Percentiles rank a stretch among this genome's conserved stretches.
Conservation (phyloP, 176 grass and related monocot genomes). For the Aegilops bicornis region DNA sequence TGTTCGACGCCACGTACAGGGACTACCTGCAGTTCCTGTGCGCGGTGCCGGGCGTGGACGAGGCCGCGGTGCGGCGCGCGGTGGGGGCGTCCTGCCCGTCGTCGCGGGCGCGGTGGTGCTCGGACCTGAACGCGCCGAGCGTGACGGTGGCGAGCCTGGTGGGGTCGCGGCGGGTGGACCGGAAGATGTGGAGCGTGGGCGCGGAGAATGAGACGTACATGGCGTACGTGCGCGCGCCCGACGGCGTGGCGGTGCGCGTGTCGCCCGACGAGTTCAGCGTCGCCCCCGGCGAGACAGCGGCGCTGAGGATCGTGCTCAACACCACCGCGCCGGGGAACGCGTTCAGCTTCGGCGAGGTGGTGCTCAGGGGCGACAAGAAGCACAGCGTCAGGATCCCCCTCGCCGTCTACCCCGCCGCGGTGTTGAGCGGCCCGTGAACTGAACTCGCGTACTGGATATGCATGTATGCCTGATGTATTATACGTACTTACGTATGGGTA, state of each 20-base stretch:
- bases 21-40: conserved; percentile 79
- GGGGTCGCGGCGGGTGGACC: conserved; percentile 56
- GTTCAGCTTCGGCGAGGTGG: conserved; percentile 77
- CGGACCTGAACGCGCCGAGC: conserved; percentile 74
- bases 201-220: conserved; percentile 55
- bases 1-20: conserved; percentile 51
- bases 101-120: conserved; percentile 42
- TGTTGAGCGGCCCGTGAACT: conserved; percentile 25
- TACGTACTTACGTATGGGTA: background rate
- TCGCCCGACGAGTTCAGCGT: conserved; percentile 51
- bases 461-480: background rate
- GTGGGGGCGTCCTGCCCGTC: conserved; percentile 58
- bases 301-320: conserved; percentile 53
- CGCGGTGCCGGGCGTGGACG: conserved; percentile 62
- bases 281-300: conserved; percentile 40
- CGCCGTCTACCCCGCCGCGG: conserved; percentile 53
- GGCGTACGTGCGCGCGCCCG: conserved; percentile 55
- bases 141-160: conserved; percentile 74
- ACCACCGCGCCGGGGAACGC: conserved; percentile 44
- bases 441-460: background rate
- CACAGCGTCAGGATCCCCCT: conserved; percentile 71
- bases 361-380: conserved; percentile 62
- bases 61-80: conserved; percentile 42
- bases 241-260: conserved; percentile 59
- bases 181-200: conserved; percentile 57